A percentile compares a stretch with the other conserved stretches of the same genome.
phyloP scores from a whole-genome alignment of 441 rosid genomes.

The Adansonia grandidieri region DNA sequence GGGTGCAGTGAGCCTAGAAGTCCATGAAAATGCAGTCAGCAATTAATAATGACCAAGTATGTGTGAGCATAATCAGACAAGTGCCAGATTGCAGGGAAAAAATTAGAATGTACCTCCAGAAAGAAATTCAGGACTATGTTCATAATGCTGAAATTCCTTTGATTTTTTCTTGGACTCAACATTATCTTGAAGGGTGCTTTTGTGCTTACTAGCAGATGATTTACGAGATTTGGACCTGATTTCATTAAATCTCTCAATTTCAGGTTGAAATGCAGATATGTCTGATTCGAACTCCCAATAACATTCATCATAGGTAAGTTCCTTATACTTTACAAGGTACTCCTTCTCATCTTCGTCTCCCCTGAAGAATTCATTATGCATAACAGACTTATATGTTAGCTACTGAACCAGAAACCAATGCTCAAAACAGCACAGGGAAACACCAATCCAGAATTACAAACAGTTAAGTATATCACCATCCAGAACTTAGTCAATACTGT shows the following conservation, averaged over 20 bases:
- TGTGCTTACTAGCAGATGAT: slow-evolving; percentile 52
- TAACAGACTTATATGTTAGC: slow-evolving; percentile 22
- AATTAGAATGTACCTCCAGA: slow-evolving; percentile 65
- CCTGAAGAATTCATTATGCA: slow-evolving; percentile 55
- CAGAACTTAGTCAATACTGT: not conserved
- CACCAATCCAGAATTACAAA: slow-evolving; percentile 7
- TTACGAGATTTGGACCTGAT: slow-evolving; percentile 69
- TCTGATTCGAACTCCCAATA: slow-evolving; percentile 98
- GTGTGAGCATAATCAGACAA: slow-evolving; percentile 17
- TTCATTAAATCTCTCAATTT: slow-evolving; percentile 75
- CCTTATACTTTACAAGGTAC: slow-evolving; percentile 95
- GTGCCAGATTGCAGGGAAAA: slow-evolving; percentile 8
- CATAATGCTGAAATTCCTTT: slow-evolving; percentile 86
- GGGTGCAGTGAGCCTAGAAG: slow-evolving; percentile 92
- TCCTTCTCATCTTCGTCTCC: slow-evolving; percentile 81
- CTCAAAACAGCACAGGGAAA: slow-evolving; percentile 13
- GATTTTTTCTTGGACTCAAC: slow-evolving; percentile 61
- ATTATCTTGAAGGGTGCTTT: slow-evolving; percentile 46
- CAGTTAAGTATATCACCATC: not conserved
- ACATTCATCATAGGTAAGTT: slow-evolving; percentile 93
- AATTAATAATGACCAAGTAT: slow-evolving; percentile 30
- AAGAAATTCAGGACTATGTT: slow-evolving; percentile 87
- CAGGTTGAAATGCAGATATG: slow-evolving; percentile 85
- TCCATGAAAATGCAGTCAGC: slow-evolving; percentile 35
- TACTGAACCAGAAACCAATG: slow-evolving; percentile 20